A percentile compares a stretch with the other conserved stretches of the same genome.
Conservation (phyloP, 2,329 filamentous ascomycete genomes). For the Dactylellina haptotyla region DNA sequence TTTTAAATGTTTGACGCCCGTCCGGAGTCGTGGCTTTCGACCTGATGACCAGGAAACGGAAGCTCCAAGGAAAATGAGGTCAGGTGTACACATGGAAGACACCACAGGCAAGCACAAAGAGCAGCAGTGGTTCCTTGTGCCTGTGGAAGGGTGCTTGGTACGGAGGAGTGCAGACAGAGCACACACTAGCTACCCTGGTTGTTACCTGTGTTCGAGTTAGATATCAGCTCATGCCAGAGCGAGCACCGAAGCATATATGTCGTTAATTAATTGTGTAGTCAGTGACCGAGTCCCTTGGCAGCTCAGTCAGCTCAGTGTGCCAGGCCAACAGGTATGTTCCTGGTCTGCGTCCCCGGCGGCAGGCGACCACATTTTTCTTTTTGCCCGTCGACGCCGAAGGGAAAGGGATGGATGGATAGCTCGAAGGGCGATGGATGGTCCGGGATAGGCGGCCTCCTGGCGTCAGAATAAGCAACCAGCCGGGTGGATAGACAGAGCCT, state of each 20-base stretch:
- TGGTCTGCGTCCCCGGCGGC: background rate
- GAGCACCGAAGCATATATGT: too few relatives aligned
- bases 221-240: too few relatives aligned
- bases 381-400: background rate
- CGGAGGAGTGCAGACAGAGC: too few relatives aligned
- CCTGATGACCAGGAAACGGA: constrained; percentile 37
- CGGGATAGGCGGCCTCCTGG: constrained; percentile 30
- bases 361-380: background rate
- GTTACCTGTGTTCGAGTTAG: too few relatives aligned
- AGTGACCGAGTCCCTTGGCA: too few relatives aligned
- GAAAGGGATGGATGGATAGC: background rate
- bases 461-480: constrained; percentile 31
- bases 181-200: background rate
- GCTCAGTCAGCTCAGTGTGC: too few relatives aligned
- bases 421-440: constrained; percentile 18
- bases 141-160: too few relatives aligned
- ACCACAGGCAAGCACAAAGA: background rate
- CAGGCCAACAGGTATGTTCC: background rate
- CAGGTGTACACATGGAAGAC: constrained; percentile 12
- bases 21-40: constrained; percentile 25
- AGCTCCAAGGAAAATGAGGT: constrained; percentile 20
- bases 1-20: constrained; percentile 29
- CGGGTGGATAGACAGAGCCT: too few relatives aligned
- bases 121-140: background rate
- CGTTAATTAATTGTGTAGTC: too few relatives aligned